A percentile compares a stretch with the other conserved stretches of the same genome.
Evolutionary conservation across 2,329 filamentous ascomycete species (phyloP).

Genomic region (Calonectria honghensis): DNA sequence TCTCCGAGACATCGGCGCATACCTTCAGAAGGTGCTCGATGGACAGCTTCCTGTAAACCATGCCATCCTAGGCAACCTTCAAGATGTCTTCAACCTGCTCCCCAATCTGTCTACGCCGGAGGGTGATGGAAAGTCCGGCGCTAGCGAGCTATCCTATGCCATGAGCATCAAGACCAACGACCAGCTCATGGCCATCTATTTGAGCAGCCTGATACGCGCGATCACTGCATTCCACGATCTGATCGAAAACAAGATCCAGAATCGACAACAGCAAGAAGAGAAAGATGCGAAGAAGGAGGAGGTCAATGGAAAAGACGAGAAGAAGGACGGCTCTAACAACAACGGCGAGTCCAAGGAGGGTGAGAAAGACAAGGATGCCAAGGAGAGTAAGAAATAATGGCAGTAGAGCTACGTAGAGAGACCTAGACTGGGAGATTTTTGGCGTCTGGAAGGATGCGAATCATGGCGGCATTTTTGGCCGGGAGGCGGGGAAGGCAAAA

Average conservation of each 20-base stretch:
- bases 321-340: constrained; percentile 70
- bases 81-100: constrained; percentile 98
- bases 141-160: constrained; percentile 92
- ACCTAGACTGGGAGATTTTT: constrained; percentile 48
- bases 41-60: constrained; percentile 96
- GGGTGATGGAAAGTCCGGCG: constrained; percentile 77
- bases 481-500: constrained; percentile 47
- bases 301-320: constrained; percentile 74
- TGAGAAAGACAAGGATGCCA: constrained; percentile 76
- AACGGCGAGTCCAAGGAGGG: constrained; percentile 70
- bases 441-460: constrained; percentile 51
- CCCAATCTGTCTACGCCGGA: constrained; percentile 94
- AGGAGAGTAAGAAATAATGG: constrained; percentile 60
- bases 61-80: constrained; percentile 96
- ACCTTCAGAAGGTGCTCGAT: constrained; percentile 96
- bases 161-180: constrained; percentile 99
- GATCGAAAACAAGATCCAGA: constrained; percentile 99
- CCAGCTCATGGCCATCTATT: constrained; percentile 98
- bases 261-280: constrained; percentile 96
- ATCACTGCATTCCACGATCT: constrained; percentile 99
- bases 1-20: constrained; percentile 94
- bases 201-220: constrained; percentile 93
- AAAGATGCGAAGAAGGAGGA: constrained; percentile 91
- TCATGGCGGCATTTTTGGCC: constrained; percentile 45
- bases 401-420: constrained; percentile 39